Evolutionary conservation across 2,329 filamentous ascomycete species (phyloP), one percentile per base, ranked within the genome.

Genomic region (Cladosporium sphaerospermum): DNA sequence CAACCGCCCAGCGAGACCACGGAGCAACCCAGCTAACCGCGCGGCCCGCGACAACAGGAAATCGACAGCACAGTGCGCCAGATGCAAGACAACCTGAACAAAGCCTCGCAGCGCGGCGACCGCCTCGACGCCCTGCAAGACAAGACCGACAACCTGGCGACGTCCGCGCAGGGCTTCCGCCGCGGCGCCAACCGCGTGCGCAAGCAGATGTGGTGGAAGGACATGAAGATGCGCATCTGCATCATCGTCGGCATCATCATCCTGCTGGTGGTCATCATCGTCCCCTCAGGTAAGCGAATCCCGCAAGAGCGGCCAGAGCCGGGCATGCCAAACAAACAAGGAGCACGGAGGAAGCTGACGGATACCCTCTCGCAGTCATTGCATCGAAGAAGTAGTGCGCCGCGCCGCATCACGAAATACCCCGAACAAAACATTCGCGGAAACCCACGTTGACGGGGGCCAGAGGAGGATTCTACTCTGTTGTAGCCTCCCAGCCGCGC

Each of bases 221-320:
- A 97, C 69, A 95, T 96, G 89, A 97, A 97, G 84, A 99, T 99
- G 93, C 85, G 93, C 73, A 93, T 96, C 79, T 97, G 92, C 76
- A 78, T 99, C 64, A 87, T 95, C 69, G 79, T 85, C 55, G 93
- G 91, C 67, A 87, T 99, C 73, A 86, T 97, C 71, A 81, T 97
- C 63, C 79, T 99, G 64, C 81, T 99, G 62, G 77, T 95, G 63
- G 82, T 99, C 72, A 97, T 99, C 71, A 93, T 99, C 68, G 84
- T 97, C 63, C 93, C 93, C 61, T 80, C 86, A 63, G 89, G 92
- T 96, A 83, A 60, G 58, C 53, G 13, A 6, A 10, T 5, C 9
- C 16, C 9, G 39, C 39, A 42, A 11, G 3, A 42, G 39, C 39
- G 23, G 16, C 3, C 16, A 23, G 7, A 40, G 16, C n/a, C 28